Evolutionary conservation across 306 rosid genomes (phyloP), one percentile per base, ranked within the genome.

Genomic region (Herpetospermum pedunculosum): DNA sequence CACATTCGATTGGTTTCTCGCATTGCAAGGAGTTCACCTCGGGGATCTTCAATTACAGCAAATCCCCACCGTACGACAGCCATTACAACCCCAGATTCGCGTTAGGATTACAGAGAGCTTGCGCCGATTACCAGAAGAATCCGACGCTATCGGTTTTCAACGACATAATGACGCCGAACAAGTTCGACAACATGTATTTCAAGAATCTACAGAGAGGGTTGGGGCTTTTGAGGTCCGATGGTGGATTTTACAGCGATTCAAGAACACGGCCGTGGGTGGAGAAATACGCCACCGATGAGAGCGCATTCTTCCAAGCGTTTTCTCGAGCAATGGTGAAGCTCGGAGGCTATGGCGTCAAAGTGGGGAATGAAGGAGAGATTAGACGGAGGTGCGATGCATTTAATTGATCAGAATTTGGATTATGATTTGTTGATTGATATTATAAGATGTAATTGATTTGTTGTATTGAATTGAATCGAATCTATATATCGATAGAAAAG

Each of bases 361-460:
- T 38, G 4, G 75, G 59, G 12, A 70, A 49, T 18, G 40, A 70
- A 70, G 59, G 75, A 46, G 59, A 49, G 9, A 71, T 71, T 15
- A 49, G 75, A 54, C 62, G 28, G 44, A 71, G 75, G 62, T 71
- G 60, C 40, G 62, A 70, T 13, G 75, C 43, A 3, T 26, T 70
- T 5, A 70, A 70, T 9, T 70, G 40, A 70, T 62, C 4, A 25
- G 29, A 62, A 15, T 7, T 30, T 0, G 35, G 4, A 1, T 55
- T 55, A n/a, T 25, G 0, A 55, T 58, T 29, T 38, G 38, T 29
- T 28, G 1, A 58, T 58, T 58, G 37, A 28, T 29, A 30, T 58
- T 58, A 58, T 58, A 14, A 58, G 34, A 28, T 28, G 28, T 54
- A 28, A 54, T 54, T 19, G 58, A 52, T 52, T 52, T 52, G 5